Evolutionary conservation across 768 basidiomycete species (phyloP).

Genomic region (Hypsizygus marmoreus): DNA sequence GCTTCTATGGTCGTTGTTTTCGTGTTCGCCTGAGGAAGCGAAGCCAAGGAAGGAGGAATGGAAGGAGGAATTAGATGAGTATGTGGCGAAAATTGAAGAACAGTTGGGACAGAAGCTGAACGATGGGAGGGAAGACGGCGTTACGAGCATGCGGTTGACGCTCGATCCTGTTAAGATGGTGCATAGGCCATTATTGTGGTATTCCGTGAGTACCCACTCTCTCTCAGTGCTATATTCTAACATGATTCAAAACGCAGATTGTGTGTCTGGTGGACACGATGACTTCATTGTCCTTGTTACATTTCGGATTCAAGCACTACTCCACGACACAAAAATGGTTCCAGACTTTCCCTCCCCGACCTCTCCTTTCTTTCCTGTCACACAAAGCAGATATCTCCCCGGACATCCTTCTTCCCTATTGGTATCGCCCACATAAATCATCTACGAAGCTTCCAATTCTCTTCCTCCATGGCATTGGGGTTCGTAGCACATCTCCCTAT

Average conservation of each 20-base stretch:
- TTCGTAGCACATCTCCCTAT: conserved; percentile 27
- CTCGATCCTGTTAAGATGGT: conserved; percentile 56
- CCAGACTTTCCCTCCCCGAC: conserved; percentile 55
- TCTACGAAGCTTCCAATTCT: conserved; percentile 50
- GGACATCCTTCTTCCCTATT: conserved; percentile 34
- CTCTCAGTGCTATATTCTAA: too few relatives aligned
- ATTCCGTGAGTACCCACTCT: conserved; percentile 43
- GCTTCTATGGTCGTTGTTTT: conserved; percentile 69
- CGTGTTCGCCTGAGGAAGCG: conserved; percentile 31
- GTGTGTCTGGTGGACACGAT: conserved; percentile 51
- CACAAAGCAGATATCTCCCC: conserved; percentile 37
- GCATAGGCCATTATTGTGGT: conserved; percentile 69
- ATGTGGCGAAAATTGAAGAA: conserved; percentile 42
- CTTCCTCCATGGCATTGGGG: conserved; percentile 74
- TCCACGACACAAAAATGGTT: conserved; percentile 35
- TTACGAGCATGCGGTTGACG: conserved; percentile 51
- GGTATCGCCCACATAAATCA: conserved; percentile 48
- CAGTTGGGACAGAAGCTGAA: conserved; percentile 41
- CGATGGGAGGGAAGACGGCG: conserved; percentile 37
- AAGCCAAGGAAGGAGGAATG: conserved; percentile 39
- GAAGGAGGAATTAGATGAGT: conserved; percentile 53
- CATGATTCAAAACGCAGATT: too few relatives aligned
- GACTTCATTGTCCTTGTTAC: conserved; percentile 39
- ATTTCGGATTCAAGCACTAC: conserved; percentile 57
- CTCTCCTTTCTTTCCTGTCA: conserved; percentile 45